phyloP scores from a whole-genome alignment of 345 rosid genomes.

The Pelargonium nanum region DNA sequence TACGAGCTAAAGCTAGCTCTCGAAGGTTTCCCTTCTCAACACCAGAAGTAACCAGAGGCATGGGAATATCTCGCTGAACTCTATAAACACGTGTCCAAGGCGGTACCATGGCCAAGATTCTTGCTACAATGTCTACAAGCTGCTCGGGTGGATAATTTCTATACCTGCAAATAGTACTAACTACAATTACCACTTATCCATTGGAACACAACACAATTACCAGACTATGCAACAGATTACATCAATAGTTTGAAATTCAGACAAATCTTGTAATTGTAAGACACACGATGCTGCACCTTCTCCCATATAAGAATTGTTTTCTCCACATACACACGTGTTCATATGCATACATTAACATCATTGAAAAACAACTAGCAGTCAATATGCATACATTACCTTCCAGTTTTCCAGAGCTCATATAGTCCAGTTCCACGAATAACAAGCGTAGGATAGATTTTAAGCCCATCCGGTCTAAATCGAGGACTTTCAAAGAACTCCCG shows the following conservation, averaged over 20 bases:
- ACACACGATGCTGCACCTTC: no score
- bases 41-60: constrained; percentile 98
- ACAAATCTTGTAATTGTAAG: background rate
- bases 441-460: constrained; percentile 95
- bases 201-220: constrained; percentile 1
- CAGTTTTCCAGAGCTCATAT: constrained; percentile 96
- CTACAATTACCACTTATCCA: background rate
- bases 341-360: no score
- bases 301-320: no score
- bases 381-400: constrained; percentile 41
- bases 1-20: constrained; percentile 88
- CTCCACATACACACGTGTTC: no score
- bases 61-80: constrained; percentile 96
- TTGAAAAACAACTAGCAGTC: no score
- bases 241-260: background rate
- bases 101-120: constrained; percentile 97
- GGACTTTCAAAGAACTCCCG: constrained; percentile 96
- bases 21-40: constrained; percentile 99
- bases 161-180: constrained; percentile 36
- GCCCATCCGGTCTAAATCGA: constrained; percentile 90
- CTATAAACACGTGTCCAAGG: constrained; percentile 99
- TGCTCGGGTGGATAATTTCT: constrained; percentile 97
- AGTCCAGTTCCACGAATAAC: constrained; percentile 99
- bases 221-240: background rate
- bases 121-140: constrained; percentile 91